Evolutionary conservation across 2,329 filamentous ascomycete species (phyloP).

Genomic region (Neopestalotiopsis sp.): DNA sequence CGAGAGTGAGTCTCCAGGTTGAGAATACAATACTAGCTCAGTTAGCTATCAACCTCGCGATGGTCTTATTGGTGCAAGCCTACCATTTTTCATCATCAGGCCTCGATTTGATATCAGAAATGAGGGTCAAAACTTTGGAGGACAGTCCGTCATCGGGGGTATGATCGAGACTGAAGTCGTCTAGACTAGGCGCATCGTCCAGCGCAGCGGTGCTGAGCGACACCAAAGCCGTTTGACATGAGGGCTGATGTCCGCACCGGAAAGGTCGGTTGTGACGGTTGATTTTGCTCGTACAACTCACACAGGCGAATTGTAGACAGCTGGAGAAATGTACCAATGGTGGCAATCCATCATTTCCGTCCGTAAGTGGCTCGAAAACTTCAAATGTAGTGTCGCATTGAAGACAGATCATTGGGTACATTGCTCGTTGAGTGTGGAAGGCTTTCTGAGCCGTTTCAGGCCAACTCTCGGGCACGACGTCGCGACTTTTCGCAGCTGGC

Average conservation of each 20-base stretch:
- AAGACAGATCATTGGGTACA: constrained; percentile 31
- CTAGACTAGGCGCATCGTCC: constrained; percentile 25
- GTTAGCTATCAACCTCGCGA: not conserved
- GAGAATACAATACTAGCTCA: not conserved
- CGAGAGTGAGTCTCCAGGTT: not conserved
- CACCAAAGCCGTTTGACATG: constrained; percentile 30
- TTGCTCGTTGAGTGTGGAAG: constrained; percentile 39
- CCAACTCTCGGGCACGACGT: constrained; percentile 32
- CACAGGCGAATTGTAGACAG: constrained; percentile 40
- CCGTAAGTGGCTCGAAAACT: constrained; percentile 26
- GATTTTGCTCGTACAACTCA: constrained; percentile 29
- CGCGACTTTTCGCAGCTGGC: not conserved
- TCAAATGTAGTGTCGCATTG: constrained; percentile 34
- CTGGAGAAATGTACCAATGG: constrained; percentile 32
- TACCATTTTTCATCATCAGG: constrained; percentile 37
- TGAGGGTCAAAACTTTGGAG: constrained; percentile 40
- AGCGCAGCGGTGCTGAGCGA: constrained; percentile 27
- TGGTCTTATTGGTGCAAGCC: not conserved
- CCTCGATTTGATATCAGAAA: constrained; percentile 35
- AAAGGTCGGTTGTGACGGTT: not conserved
- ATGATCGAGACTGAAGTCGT: not conserved
- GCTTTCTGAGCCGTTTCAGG: constrained; percentile 34
- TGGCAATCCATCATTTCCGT: constrained; percentile 11
- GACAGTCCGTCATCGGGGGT: constrained; percentile 23
- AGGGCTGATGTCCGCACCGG: constrained; percentile 31